Evolutionary conservation across 192 early-diverging fungal genomes (phyloP).

Genomic region (Entophlyctis luteolus): DNA sequence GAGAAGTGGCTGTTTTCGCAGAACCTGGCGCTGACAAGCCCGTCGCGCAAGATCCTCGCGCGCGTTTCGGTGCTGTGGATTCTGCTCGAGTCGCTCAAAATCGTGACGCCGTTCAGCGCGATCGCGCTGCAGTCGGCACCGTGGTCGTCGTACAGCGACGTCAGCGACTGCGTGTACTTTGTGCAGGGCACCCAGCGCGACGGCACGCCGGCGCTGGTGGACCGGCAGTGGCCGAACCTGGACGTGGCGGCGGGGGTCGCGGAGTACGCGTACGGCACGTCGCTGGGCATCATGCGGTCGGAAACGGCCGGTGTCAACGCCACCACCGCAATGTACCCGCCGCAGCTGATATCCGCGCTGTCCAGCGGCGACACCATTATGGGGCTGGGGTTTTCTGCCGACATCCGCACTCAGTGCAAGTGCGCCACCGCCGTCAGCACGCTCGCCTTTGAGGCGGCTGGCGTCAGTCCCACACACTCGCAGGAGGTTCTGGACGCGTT

Average conservation of each 20-base stretch:
- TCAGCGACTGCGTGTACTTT: slow-evolving; percentile 12
- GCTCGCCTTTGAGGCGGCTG: background rate
- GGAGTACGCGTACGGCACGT: slow-evolving; percentile 18
- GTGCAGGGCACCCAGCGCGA: too few species aligned
- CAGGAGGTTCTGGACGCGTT: background rate
- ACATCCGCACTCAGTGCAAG: slow-evolving; percentile 3
- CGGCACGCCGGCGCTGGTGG: background rate
- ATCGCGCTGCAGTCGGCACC: background rate
- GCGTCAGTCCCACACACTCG: background rate
- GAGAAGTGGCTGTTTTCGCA: background rate
- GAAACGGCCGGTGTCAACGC: background rate
- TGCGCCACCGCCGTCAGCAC: background rate
- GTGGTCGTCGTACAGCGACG: background rate
- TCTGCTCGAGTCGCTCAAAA: slow-evolving; percentile 6
- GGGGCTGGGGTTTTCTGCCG: slow-evolving; percentile 8
- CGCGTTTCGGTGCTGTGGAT: slow-evolving; percentile 16
- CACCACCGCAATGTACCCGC: background rate
- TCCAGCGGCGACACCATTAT: slow-evolving; percentile 15
- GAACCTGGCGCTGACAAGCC: background rate
- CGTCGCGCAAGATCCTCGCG: slow-evolving; percentile 5
- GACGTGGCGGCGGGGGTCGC: slow-evolving; percentile 5
- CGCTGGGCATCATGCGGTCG: slow-evolving; percentile 21
- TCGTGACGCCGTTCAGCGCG: slow-evolving; percentile 18
- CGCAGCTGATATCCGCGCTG: background rate
- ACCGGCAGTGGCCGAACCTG: slow-evolving; percentile 9